phyloP scores from a whole-genome alignment of 495 filamentous ascomycete genomes.

The Hyaloscypha finlandica region DNA sequence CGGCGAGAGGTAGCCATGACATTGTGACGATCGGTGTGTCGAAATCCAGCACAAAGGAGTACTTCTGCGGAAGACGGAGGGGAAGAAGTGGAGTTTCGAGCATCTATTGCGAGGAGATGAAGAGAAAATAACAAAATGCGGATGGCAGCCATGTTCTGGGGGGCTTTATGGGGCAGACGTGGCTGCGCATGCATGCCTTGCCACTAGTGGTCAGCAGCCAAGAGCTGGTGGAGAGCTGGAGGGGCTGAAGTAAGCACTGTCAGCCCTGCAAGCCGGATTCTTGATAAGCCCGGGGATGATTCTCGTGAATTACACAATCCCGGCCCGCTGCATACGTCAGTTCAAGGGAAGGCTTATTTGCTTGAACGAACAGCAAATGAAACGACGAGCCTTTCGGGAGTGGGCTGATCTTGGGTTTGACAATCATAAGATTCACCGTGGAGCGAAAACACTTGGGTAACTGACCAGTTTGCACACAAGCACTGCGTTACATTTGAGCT shows the following conservation, averaged over 20 bases:
- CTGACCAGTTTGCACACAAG: neutral
- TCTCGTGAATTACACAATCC: neutral
- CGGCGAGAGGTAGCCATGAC: constrained; percentile 23
- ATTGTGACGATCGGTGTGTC: neutral
- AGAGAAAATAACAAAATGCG: neutral
- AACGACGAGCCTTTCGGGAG: neutral
- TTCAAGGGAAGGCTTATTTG: neutral
- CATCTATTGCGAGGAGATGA: too few species aligned
- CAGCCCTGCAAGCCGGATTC: neutral
- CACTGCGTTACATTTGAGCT: neutral
- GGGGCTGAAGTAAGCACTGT: neutral
- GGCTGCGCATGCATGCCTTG: neutral
- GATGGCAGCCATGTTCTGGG: neutral
- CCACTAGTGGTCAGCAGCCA: neutral
- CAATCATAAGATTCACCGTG: neutral
- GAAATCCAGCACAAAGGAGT: neutral
- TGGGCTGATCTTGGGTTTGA: neutral
- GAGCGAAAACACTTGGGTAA: neutral
- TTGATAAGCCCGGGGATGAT: neutral
- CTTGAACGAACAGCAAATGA: neutral
- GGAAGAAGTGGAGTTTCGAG: too few species aligned
- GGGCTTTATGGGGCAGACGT: neutral
- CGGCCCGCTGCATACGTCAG: neutral
- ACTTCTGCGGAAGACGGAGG: neutral
- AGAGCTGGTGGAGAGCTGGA: neutral